A percentile compares a stretch with the other conserved stretches of the same genome.
These are phyloP conservation scores for Lepiota venenata DNA, from an alignment of 768 basidiomycete genomes.

Conservation along the genomic window DNA sequence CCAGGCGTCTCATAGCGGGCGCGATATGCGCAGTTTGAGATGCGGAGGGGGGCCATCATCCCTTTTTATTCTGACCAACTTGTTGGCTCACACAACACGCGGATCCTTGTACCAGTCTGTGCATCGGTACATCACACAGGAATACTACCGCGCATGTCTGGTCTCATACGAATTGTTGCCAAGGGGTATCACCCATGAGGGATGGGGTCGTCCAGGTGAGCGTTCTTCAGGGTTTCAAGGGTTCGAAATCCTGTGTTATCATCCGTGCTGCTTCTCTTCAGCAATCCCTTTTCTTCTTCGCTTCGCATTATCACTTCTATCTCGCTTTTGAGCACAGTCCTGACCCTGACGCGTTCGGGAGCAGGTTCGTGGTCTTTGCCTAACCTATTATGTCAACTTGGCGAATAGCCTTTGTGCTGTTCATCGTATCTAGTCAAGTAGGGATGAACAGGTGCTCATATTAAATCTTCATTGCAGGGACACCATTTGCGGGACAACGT, in stretches of 20 bases:
- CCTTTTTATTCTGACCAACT: neutral
- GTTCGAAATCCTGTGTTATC: neutral
- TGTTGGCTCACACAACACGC: neutral
- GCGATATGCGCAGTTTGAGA: constrained; percentile 2
- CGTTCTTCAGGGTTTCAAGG: constrained; percentile 4
- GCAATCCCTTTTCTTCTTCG: neutral
- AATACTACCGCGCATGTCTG: constrained; percentile 73
- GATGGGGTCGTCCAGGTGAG: constrained; percentile 74
- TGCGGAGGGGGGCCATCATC: neutral
- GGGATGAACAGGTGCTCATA: neutral
- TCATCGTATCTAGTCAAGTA: neutral
- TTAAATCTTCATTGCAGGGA: constrained; percentile 34
- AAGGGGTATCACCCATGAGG: constrained; percentile 59
- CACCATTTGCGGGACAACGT: constrained; percentile 53
- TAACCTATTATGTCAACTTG: neutral
- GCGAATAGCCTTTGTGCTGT: neutral
- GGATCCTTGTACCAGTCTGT: constrained; percentile 45
- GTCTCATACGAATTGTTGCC: constrained; percentile 71
- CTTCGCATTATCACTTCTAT: neutral
- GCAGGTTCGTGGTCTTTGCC: neutral
- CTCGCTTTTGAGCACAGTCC: constrained; percentile 1
- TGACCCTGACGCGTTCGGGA: neutral
- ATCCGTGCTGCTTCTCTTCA: neutral
- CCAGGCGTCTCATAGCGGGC: neutral
- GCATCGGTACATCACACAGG: constrained; percentile 64